These are phyloP conservation scores for Drosera capensis DNA, from an alignment of 148 eudicot genomes.

Conservation along the genomic window DNA sequence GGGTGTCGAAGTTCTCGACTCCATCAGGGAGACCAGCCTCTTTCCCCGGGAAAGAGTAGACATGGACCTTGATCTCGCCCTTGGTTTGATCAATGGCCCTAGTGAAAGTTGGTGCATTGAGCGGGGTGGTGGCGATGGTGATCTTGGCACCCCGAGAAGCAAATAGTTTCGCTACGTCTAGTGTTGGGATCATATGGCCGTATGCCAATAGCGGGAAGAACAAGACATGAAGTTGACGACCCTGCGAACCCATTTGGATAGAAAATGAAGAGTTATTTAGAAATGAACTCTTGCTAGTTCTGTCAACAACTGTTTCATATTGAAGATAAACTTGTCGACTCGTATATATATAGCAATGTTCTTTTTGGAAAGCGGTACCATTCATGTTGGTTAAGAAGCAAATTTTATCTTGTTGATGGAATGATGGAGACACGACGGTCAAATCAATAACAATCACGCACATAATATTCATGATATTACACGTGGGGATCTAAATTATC, in stretches of 20 bases:
- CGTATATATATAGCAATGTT: too few relatives aligned
- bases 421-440: too few relatives aligned
- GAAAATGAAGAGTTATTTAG: background rate
- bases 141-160: constrained; percentile 14
- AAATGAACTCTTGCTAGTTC: background rate
- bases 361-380: too few relatives aligned
- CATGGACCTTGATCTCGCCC: constrained; percentile 4
- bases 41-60: constrained; percentile 7
- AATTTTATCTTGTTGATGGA: too few relatives aligned
- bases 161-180: constrained; percentile 21
- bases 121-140: constrained; percentile 25
- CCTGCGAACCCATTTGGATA: constrained; percentile 7
- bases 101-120: constrained; percentile 7
- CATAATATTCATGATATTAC: too few relatives aligned
- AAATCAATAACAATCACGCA: too few relatives aligned
- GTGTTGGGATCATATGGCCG: constrained; percentile 24
- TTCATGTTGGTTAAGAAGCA: too few relatives aligned
- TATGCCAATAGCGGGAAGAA: constrained; percentile 21
- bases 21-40: constrained; percentile 25
- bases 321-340: too few relatives aligned
- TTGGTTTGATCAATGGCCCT: constrained; percentile 2
- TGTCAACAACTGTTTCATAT: too few relatives aligned
- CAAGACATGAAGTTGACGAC: constrained; percentile 9
- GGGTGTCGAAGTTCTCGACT: constrained; percentile 7
- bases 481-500: too few relatives aligned